Conservation (phyloP, 116 monocot species). For the Cymodocea nodosa region DNA sequence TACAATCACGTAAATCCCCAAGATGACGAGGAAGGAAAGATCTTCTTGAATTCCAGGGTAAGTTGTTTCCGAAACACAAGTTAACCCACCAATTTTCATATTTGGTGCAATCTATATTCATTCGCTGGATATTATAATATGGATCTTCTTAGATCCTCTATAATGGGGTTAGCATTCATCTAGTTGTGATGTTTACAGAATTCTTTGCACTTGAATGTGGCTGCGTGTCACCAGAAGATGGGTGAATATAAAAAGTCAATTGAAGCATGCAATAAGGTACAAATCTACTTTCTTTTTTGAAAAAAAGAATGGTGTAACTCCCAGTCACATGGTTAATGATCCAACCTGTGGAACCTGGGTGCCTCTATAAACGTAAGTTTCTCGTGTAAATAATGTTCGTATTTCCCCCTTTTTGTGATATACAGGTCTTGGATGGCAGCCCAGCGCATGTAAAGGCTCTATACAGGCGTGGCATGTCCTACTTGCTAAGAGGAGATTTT, state of each 20-base stretch:
- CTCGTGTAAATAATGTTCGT: background rate
- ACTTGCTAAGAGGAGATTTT: conserved; percentile 82
- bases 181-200: conserved; percentile 41
- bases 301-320: too few species aligned
- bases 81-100: background rate
- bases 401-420: background rate
- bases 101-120: background rate
- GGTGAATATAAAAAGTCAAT: conserved; percentile 78
- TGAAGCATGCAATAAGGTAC: conserved; percentile 85
- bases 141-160: background rate
- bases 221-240: conserved; percentile 91
- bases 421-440: conserved; percentile 73
- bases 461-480: conserved; percentile 81
- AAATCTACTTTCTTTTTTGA: too few species aligned
- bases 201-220: conserved; percentile 81
- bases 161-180: background rate
- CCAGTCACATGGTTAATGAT: background rate
- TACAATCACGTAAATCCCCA: conserved; percentile 97
- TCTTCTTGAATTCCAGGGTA: conserved; percentile 88
- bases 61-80: conserved; percentile 2
- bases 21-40: conserved; percentile 87
- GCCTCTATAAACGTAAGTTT: background rate
- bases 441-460: conserved; percentile 79
- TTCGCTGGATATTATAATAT: background rate
- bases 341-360: background rate